Evolutionary conservation across 2,329 filamentous ascomycete species (phyloP).

Genomic region (Colletotrichum melonis): DNA sequence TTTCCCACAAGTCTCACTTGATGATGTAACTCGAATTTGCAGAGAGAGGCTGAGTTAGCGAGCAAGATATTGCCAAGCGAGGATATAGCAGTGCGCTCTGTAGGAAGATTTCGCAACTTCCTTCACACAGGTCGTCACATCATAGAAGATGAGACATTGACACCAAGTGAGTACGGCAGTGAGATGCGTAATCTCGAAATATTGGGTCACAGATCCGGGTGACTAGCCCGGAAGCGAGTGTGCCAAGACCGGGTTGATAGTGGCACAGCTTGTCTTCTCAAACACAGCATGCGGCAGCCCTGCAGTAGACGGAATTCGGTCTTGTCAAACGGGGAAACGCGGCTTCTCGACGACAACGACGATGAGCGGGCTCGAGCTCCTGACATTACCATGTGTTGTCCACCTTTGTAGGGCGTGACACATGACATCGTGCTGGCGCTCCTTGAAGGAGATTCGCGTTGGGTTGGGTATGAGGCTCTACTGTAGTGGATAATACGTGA

Average conservation of each 20-base stretch:
- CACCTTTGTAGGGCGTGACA: not conserved
- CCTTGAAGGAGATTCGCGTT: not conserved
- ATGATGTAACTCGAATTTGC: not conserved
- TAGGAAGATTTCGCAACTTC: not conserved
- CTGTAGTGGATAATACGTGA: not conserved
- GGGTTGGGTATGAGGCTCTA: not conserved
- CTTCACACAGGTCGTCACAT: not conserved
- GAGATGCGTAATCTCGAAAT: not conserved
- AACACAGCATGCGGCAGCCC: slow-evolving; percentile 9
- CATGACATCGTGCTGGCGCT: not conserved
- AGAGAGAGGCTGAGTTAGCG: not conserved
- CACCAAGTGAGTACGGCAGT: not conserved
- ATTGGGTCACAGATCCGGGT: not conserved
- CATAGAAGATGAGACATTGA: not conserved
- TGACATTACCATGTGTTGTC: not conserved
- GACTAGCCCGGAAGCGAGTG: not conserved
- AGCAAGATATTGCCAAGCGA: not conserved
- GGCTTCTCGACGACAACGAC: not conserved
- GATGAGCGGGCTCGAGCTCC: not conserved
- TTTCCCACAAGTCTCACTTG: not conserved
- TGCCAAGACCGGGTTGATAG: not conserved
- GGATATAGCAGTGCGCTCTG: not conserved
- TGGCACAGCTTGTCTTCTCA: not conserved
- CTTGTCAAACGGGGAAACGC: not conserved
- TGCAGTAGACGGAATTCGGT: not conserved